Evolutionary conservation across 495 filamentous ascomycete genomes (phyloP).

Genomic region (Penicillium silybi): DNA sequence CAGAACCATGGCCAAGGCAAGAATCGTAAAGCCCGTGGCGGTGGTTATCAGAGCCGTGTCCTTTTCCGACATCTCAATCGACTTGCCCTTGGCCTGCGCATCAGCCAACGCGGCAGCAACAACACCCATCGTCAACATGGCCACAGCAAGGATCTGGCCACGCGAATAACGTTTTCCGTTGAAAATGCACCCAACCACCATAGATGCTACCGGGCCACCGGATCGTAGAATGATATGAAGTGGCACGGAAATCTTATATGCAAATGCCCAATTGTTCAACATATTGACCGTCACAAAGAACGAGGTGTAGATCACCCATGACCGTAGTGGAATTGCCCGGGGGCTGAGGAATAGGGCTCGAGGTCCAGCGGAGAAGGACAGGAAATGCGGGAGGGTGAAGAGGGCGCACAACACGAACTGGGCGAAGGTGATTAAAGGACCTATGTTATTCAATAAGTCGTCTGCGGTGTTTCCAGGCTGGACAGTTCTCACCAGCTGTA

Average conservation of each 20-base stretch:
- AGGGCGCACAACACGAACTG: slow-evolving; percentile 85
- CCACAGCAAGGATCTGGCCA: slow-evolving; percentile 73
- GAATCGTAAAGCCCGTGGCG: slow-evolving; percentile 72
- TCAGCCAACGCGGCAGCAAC: slow-evolving; percentile 84
- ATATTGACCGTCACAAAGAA: slow-evolving; percentile 91
- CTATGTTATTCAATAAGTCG: slow-evolving; percentile 35
- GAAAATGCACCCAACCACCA: slow-evolving; percentile 78
- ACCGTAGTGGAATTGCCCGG: slow-evolving; percentile 75
- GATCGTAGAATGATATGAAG: slow-evolving; percentile 96
- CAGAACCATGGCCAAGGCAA: slow-evolving; percentile 83
- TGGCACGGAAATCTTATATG: slow-evolving; percentile 92
- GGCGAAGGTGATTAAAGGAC: slow-evolving; percentile 86
- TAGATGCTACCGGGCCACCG: slow-evolving; percentile 90
- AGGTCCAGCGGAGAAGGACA: slow-evolving; percentile 60
- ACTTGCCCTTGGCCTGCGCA: slow-evolving; percentile 69
- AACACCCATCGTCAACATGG: slow-evolving; percentile 80
- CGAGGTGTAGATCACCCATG: slow-evolving; percentile 84
- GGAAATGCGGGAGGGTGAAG: slow-evolving; percentile 62
- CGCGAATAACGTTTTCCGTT: slow-evolving; percentile 74
- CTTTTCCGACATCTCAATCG: slow-evolving; percentile 15
- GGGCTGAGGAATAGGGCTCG: slow-evolving; percentile 65
- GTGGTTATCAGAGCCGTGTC: slow-evolving; percentile 39
- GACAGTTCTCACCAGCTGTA: slow-evolving; percentile 28
- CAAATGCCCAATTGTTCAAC: slow-evolving; percentile 96
- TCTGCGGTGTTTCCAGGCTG: not conserved